A percentile compares a stretch with the other conserved stretches of the same genome.
Evolutionary conservation across 2,329 filamentous ascomycete genomes (phyloP).

Genomic region (Rachicladosporium sp.): DNA sequence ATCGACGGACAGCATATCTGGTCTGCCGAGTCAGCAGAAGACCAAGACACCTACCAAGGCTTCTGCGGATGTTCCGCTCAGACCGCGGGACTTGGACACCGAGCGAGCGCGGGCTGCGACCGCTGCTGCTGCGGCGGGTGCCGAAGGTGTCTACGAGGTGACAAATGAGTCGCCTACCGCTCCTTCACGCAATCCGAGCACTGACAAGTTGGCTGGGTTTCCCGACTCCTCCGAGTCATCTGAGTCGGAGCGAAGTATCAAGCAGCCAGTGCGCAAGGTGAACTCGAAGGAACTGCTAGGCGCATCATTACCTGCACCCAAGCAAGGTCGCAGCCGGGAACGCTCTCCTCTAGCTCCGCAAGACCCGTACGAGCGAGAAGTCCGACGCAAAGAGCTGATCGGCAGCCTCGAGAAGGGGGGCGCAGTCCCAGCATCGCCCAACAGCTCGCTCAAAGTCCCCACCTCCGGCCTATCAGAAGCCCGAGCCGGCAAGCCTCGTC

Average conservation of each 20-base stretch:
- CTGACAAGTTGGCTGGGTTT: slow-evolving; percentile 15
- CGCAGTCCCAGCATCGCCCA: slow-evolving; percentile 18
- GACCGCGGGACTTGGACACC: too few relatives aligned
- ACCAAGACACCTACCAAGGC: neutral
- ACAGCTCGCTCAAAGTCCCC: slow-evolving; percentile 19
- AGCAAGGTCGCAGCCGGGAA: slow-evolving; percentile 8
- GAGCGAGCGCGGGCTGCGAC: too few relatives aligned
- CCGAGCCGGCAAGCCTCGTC: slow-evolving; percentile 35
- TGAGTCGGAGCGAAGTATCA: slow-evolving; percentile 19
- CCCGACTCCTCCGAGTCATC: slow-evolving; percentile 18
- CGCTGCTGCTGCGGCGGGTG: too few relatives aligned
- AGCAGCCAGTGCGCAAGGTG: slow-evolving; percentile 5
- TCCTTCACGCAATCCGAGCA: too few relatives aligned
- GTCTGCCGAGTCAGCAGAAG: slow-evolving; percentile 12
- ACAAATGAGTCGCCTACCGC: too few relatives aligned
- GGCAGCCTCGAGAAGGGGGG: slow-evolving; percentile 23
- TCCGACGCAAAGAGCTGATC: slow-evolving; percentile 16
- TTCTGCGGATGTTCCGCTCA: too few relatives aligned
- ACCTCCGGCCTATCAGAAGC: slow-evolving; percentile 25
- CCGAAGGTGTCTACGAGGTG: too few relatives aligned
- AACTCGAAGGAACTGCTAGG: slow-evolving; percentile 13
- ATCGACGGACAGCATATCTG: slow-evolving; percentile 6
- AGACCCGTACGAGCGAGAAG: neutral
- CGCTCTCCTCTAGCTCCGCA: slow-evolving; percentile 14
- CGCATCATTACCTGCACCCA: slow-evolving; percentile 4